Percentiles rank a stretch among this genome's conserved stretches.
Evolutionary conservation across 2,329 filamentous ascomycete species (phyloP).

Genomic region (Phaeomoniella chlamydospora): DNA sequence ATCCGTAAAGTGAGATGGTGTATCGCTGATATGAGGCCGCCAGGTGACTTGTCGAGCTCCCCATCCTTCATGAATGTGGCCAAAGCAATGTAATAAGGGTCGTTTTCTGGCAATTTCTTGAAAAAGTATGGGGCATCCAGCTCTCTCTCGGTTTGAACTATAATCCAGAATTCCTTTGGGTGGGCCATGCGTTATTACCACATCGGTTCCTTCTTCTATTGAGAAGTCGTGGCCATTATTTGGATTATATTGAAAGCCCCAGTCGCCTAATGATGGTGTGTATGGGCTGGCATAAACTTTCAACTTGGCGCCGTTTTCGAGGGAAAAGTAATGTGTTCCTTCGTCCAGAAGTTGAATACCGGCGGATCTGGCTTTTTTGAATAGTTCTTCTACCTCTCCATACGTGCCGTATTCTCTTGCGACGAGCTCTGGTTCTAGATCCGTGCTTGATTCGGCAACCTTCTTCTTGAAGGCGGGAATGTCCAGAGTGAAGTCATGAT

Average conservation of each 20-base stretch:
- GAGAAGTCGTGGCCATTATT: conserved; percentile 21
- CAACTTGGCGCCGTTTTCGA: conserved; percentile 35
- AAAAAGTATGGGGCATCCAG: conserved; percentile 19
- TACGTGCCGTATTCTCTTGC: conserved; percentile 23
- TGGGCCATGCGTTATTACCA: conserved; percentile 42
- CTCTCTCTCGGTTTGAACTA: conserved; percentile 14
- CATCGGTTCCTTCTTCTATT: conserved; percentile 21
- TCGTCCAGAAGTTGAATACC: conserved; percentile 36
- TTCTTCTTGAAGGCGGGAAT: conserved; percentile 19
- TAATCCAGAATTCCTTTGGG: conserved; percentile 36
- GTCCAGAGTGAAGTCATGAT: conserved; percentile 36
- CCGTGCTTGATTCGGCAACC: conserved; percentile 13
- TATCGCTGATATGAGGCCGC: conserved; percentile 19
- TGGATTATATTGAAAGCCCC: conserved; percentile 36
- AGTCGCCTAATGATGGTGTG: conserved; percentile 31
- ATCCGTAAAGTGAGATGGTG: conserved; percentile 29
- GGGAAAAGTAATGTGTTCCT: conserved; percentile 31
- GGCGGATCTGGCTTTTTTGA: conserved; percentile 20
- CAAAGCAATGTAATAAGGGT: conserved; percentile 23
- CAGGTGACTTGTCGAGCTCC: conserved; percentile 40
- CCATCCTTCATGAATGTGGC: conserved; percentile 28
- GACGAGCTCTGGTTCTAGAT: conserved; percentile 15
- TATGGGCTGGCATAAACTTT: conserved; percentile 39
- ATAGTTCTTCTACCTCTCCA: conserved; percentile 22
- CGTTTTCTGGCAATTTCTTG: conserved; percentile 14